A percentile compares a stretch with the other conserved stretches of the same genome.
phyloP scores from a whole-genome alignment of 768 basidiomycete genomes.

The Lactarius hengduanensis region DNA sequence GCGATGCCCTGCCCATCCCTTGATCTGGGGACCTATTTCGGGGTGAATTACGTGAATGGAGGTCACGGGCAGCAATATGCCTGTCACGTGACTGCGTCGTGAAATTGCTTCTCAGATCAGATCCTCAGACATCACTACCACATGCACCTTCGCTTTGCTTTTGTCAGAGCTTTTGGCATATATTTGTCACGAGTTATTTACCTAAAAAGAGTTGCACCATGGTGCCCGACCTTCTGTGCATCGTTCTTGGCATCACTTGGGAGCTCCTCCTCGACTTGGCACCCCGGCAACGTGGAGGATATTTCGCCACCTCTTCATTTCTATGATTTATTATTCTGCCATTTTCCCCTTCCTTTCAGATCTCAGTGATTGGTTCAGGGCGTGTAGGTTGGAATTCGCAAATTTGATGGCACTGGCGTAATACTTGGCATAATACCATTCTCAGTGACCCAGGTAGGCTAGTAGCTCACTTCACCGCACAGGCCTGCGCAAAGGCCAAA shows the following conservation, averaged over 20 bases:
- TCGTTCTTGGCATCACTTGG: background rate
- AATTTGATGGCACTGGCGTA: too few relatives aligned
- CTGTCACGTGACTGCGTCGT: too few relatives aligned
- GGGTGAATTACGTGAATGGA: background rate
- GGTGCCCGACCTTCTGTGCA: background rate
- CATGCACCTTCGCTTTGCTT: too few relatives aligned
- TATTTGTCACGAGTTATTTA: background rate
- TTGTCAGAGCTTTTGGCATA: too few relatives aligned
- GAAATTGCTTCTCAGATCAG: too few relatives aligned
- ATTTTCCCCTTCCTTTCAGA: too few relatives aligned
- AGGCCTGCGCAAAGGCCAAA: background rate
- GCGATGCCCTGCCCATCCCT: conserved; percentile 6
- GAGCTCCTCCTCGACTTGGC: background rate
- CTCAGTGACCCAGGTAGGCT: background rate
- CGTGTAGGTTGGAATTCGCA: too few relatives aligned
- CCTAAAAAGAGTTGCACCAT: background rate
- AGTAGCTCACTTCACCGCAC: background rate
- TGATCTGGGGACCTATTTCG: background rate
- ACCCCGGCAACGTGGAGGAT: background rate
- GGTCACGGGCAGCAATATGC: too few relatives aligned
- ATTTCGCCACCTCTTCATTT: too few relatives aligned
- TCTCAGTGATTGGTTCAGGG: background rate
- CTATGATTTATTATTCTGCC: too few relatives aligned
- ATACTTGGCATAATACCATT: background rate
- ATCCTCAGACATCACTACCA: too few relatives aligned